A percentile compares a stretch with the other conserved stretches of the same genome.
Conservation (phyloP, 805 yeast genomes). For the Candida ficus region DNA sequence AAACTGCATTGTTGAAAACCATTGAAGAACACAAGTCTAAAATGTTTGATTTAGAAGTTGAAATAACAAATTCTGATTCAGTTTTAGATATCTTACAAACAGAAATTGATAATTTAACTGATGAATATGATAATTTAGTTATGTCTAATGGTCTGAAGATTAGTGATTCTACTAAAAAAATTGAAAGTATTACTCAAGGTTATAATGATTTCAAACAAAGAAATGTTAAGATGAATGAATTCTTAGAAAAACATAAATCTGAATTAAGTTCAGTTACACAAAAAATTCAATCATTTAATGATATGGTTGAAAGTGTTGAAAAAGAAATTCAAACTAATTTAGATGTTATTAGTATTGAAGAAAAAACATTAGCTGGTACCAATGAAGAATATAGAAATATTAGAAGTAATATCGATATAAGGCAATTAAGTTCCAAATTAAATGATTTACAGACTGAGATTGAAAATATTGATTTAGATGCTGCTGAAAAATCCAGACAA, state of each 20-base stretch:
- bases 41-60: constrained; percentile 19
- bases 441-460: constrained; percentile 35
- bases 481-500: constrained; percentile 57
- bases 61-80: constrained; percentile 16
- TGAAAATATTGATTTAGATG: constrained; percentile 40
- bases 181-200: constrained; percentile 14
- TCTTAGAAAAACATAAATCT: constrained; percentile 2
- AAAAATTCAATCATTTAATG: constrained; percentile 17
- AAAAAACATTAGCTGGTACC: constrained; percentile 47
- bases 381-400: constrained; percentile 58
- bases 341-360: constrained; percentile 29
- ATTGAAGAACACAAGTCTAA: constrained; percentile 32
- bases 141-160: constrained; percentile 2
- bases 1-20: constrained; percentile 33
- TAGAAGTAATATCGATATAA: constrained; percentile 56
- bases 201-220: constrained; percentile 25
- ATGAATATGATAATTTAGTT: constrained; percentile 16
- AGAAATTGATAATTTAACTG: constrained; percentile 17
- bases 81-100: constrained; percentile 20
- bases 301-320: constrained; percentile 22
- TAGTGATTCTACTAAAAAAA: background rate
- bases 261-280: background rate
- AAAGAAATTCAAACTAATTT: constrained; percentile 24
- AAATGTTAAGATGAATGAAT: constrained; percentile 32
- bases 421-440: constrained; percentile 38